phyloP scores from a whole-genome alignment of 768 basidiomycete genomes.

The Pleurotus eryngii region DNA sequence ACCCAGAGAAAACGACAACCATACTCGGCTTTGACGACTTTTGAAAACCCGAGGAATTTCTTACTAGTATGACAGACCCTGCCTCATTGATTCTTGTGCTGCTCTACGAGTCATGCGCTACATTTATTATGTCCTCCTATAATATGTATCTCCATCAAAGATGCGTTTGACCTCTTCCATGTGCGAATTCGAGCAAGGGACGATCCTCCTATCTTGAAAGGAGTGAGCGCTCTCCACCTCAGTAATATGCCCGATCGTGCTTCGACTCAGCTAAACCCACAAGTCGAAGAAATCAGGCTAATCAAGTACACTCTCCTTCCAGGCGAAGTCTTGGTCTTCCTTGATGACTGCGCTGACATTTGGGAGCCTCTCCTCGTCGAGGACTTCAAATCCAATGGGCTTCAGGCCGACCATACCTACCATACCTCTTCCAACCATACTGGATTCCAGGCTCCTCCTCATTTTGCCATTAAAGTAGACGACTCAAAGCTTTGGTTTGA shows the following conservation, averaged over 20 bases:
- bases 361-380: conserved; percentile 21
- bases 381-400: not conserved
- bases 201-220: no score
- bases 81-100: no score
- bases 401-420: not conserved
- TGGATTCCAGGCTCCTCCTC: conserved; percentile 20
- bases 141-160: no score
- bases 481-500: conserved; percentile 35
- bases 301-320: conserved; percentile 63
- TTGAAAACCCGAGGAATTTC: not conserved
- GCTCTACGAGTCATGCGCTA: no score
- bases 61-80: no score
- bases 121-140: no score
- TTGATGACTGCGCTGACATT: conserved; percentile 29
- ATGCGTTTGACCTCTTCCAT: no score
- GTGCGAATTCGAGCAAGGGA: no score
- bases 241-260: not conserved
- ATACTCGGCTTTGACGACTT: no score
- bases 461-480: conserved; percentile 31
- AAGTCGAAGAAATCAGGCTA: conserved; percentile 54
- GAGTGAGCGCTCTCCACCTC: no score
- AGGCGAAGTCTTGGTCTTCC: conserved; percentile 47
- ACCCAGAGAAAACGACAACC: no score
- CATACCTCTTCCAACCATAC: not conserved
- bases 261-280: conserved; percentile 1